Evolutionary conservation across 2,329 filamentous ascomycete genomes (phyloP).

Genomic region (Fusarium circinatum): DNA sequence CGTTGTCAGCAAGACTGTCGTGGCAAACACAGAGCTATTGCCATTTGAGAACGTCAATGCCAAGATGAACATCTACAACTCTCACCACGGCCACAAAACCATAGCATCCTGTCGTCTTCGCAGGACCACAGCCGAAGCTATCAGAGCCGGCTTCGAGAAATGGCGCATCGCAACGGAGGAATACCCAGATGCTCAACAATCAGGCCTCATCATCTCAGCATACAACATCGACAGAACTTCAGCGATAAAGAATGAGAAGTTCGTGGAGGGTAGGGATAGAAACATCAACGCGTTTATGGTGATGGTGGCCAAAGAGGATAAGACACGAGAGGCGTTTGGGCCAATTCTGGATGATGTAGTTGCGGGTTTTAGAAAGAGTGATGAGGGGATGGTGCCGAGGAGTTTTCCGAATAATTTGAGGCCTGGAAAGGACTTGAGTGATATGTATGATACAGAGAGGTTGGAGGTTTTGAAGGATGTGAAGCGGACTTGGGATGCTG

Average conservation of each 20-base stretch:
- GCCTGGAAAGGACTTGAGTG: conserved; percentile 25
- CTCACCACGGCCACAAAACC: conserved; percentile 46
- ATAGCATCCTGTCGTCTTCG: conserved; percentile 39
- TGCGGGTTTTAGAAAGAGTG: conserved; percentile 3
- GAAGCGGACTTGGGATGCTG: conserved; percentile 41
- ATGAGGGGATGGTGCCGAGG: conserved; percentile 11
- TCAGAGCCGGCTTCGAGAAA: conserved; percentile 35
- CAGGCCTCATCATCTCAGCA: conserved; percentile 20
- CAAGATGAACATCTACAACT: conserved; percentile 34
- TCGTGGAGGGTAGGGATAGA: conserved; percentile 39
- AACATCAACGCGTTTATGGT: conserved; percentile 15
- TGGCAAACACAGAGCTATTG: conserved; percentile 35
- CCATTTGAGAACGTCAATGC: conserved; percentile 40
- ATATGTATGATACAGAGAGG: conserved; percentile 32
- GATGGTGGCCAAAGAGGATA: conserved; percentile 18
- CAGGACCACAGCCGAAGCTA: conserved; percentile 8
- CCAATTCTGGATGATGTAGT: conserved; percentile 19
- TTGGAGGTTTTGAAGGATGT: conserved; percentile 29
- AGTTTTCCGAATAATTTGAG: conserved; percentile 40
- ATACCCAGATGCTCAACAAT: conserved; percentile 29
- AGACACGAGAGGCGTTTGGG: conserved; percentile 10
- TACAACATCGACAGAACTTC: conserved; percentile 26
- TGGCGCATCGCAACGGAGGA: conserved; percentile 41
- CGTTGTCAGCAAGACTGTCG: conserved; percentile 32
- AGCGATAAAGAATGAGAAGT: conserved; percentile 1